Percentiles rank a stretch among this genome's conserved stretches.
Conservation (phyloP, 1,284 basidiomycete genomes). For the Gymnopus androsaceus region DNA sequence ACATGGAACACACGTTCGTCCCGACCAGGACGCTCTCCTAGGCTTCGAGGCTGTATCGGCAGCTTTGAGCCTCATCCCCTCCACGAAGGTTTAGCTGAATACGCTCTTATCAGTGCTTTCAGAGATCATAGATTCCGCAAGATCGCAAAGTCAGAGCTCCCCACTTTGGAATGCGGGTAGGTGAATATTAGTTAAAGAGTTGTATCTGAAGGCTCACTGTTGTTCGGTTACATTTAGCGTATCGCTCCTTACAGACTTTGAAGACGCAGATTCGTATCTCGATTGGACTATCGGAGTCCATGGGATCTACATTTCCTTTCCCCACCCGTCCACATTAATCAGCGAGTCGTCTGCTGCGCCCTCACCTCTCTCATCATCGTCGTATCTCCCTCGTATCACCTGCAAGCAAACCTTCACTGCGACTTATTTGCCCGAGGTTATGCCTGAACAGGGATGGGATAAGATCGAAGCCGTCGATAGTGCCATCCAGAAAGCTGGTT, state of each 20-base stretch:
- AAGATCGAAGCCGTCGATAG: constrained; percentile 87
- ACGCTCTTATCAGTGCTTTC: constrained; percentile 86
- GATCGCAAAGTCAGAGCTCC: constrained; percentile 78
- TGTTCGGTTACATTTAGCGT: constrained; percentile 52
- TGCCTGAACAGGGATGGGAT: constrained; percentile 91
- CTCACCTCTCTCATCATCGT: constrained; percentile 68
- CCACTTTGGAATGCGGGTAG: constrained; percentile 82
- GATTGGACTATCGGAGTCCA: constrained; percentile 93
- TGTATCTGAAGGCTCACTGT: not conserved
- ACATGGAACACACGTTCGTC: constrained; percentile 86
- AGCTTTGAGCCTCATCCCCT: constrained; percentile 84
- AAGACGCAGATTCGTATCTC: constrained; percentile 81
- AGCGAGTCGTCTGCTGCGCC: constrained; percentile 56
- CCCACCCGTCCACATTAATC: constrained; percentile 68
- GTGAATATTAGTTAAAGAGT: not conserved
- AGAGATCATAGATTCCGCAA: constrained; percentile 69
- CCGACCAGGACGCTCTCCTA: constrained; percentile 57
- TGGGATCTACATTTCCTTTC: constrained; percentile 89
- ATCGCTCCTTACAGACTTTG: constrained; percentile 92
- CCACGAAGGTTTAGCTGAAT: constrained; percentile 80
- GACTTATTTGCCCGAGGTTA: constrained; percentile 94
- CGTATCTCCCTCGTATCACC: constrained; percentile 54
- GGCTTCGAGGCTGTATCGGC: constrained; percentile 93
- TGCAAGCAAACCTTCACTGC: constrained; percentile 73
- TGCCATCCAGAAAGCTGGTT: constrained; percentile 92